Conservation (phyloP, 352 stramenopile genomes). For the Phytophthora agathidicida region DNA sequence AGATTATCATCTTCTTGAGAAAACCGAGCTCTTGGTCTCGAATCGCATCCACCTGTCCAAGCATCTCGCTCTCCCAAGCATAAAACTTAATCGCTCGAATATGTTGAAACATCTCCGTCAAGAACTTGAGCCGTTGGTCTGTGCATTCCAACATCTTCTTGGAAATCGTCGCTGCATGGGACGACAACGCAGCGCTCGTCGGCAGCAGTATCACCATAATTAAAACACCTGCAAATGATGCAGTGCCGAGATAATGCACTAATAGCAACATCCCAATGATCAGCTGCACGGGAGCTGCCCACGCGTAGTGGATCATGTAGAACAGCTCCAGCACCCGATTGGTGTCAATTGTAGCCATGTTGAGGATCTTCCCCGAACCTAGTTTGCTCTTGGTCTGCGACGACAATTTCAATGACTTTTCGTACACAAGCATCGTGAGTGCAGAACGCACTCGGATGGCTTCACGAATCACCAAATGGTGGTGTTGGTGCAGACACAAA, state of each 20-base stretch:
- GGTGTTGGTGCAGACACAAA: slow-evolving; percentile 71
- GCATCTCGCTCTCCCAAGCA: slow-evolving; percentile 70
- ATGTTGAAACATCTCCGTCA: slow-evolving; percentile 64
- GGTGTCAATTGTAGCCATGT: slow-evolving; percentile 94
- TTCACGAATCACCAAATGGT: slow-evolving; percentile 69
- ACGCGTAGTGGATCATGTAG: slow-evolving; percentile 65
- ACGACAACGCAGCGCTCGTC: slow-evolving; percentile 43
- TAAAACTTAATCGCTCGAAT: slow-evolving; percentile 84
- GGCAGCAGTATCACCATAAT: slow-evolving; percentile 67
- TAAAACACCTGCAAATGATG: slow-evolving; percentile 57
- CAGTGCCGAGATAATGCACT: slow-evolving; percentile 51
- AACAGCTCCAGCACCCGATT: slow-evolving; percentile 91
- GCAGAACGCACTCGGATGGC: slow-evolving; percentile 68
- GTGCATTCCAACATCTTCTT: slow-evolving; percentile 54
- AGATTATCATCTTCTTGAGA: slow-evolving; percentile 56
- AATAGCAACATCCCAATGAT: slow-evolving; percentile 61
- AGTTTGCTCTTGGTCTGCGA: slow-evolving; percentile 60
- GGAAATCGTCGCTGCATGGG: slow-evolving; percentile 42
- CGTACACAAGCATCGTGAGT: slow-evolving; percentile 69
- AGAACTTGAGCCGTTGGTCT: slow-evolving; percentile 57
- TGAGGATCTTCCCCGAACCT: slow-evolving; percentile 89
- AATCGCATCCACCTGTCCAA: slow-evolving; percentile 53
- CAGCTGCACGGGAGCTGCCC: slow-evolving; percentile 65
- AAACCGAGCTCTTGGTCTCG: slow-evolving; percentile 53
- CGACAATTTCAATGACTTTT: slow-evolving; percentile 62